Evolutionary conservation across 805 yeast species (phyloP).

Genomic region (Scheffersomyces spartinae): DNA sequence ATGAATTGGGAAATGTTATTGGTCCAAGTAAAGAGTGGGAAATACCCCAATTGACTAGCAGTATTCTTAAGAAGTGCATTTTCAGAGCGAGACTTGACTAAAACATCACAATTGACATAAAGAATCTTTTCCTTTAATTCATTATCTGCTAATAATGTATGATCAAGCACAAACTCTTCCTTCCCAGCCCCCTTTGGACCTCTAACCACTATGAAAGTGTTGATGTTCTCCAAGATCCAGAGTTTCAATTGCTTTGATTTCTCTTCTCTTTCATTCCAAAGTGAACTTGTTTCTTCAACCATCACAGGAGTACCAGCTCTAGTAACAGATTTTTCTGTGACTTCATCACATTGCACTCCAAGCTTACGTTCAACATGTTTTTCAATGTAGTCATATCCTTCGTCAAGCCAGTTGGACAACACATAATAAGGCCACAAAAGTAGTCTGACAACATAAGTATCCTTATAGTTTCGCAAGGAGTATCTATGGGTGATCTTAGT

Average conservation of each 20-base stretch:
- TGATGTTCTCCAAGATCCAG: conserved; percentile 82
- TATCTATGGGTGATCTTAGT: conserved; percentile 57
- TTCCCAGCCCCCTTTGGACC: conserved; percentile 98
- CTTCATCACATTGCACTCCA: conserved; percentile 8
- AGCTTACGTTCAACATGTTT: no score
- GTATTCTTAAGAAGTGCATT: conserved; percentile 52
- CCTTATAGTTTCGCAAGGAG: conserved; percentile 36
- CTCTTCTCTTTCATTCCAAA: conserved; percentile 67
- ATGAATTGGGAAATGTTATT: conserved; percentile 66
- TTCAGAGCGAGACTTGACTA: conserved; percentile 68
- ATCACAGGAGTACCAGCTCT: conserved; percentile 24
- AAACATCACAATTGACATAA: conserved; percentile 66
- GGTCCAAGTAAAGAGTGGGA: conserved; percentile 90
- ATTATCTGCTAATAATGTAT: conserved; percentile 47
- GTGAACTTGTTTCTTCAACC: conserved; percentile 17
- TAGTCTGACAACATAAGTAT: conserved; percentile 16
- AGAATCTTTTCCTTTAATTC: conserved; percentile 35
- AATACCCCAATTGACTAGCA: conserved; percentile 77
- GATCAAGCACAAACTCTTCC: conserved; percentile 59
- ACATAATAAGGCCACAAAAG: conserved; percentile 16
- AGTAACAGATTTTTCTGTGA: conserved; percentile 15
- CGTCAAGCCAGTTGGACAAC: conserved; percentile 14
- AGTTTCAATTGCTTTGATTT: conserved; percentile 56
- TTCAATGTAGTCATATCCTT: conserved; percentile 26
- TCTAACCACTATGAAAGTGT: conserved; percentile 77